Percentiles rank a stretch among this genome's conserved stretches.
Evolutionary conservation across 2,329 filamentous ascomycete species (phyloP).

Genomic region (Emmonsia crescens): DNA sequence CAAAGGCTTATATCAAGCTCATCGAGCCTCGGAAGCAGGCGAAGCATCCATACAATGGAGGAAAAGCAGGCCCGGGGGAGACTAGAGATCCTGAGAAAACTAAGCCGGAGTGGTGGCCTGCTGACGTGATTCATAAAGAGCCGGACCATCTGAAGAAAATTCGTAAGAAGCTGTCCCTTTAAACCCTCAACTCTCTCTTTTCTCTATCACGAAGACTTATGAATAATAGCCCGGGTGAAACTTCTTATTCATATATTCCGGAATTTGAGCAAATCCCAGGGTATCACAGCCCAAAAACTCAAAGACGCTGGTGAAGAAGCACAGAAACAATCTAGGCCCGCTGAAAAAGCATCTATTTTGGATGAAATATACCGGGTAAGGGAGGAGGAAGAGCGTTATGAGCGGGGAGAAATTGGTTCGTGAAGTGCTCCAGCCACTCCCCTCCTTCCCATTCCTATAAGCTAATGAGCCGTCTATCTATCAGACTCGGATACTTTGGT

Average conservation of each 20-base stretch:
- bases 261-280: constrained; percentile 22
- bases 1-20: constrained; percentile 37
- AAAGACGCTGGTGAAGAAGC: constrained; percentile 31
- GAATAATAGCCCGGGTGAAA: constrained; percentile 23
- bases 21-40: constrained; percentile 40
- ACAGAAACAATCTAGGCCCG: constrained; percentile 26
- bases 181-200: not conserved
- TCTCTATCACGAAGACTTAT: not conserved
- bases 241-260: constrained; percentile 33
- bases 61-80: constrained; percentile 28
- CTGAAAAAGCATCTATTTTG: constrained; percentile 27
- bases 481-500: constrained; percentile 27
- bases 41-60: constrained; percentile 39
- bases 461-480: not conserved
- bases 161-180: constrained; percentile 26
- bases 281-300: constrained; percentile 29
- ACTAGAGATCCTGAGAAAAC: constrained; percentile 34
- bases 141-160: constrained; percentile 39
- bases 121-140: constrained; percentile 37
- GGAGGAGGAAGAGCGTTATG: constrained; percentile 31
- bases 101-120: constrained; percentile 37
- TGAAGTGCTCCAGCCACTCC: not conserved
- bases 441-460: not conserved
- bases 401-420: constrained; percentile 33
- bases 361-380: constrained; percentile 33